phyloP scores from a whole-genome alignment of 2,329 filamentous ascomycete species.

The Tympanopsis confertula region DNA sequence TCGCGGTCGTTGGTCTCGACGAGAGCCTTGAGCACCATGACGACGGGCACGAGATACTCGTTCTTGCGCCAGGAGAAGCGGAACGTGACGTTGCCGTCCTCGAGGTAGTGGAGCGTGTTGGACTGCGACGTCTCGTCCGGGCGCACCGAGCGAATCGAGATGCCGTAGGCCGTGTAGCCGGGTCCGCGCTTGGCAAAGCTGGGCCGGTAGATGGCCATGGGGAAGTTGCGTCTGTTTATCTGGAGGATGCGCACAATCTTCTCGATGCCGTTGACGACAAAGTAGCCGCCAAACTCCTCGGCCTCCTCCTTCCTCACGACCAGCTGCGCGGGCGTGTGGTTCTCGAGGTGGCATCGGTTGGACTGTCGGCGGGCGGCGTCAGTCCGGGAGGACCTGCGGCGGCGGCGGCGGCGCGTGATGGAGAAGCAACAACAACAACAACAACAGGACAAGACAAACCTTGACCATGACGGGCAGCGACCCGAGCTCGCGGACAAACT shows the following conservation, averaged over 20 bases:
- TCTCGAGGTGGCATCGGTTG: slow-evolving; percentile 81
- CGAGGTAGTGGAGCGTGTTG: slow-evolving; percentile 90
- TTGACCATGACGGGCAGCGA: slow-evolving; percentile 88
- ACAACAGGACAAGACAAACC: slow-evolving; percentile 32
- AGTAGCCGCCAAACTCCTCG: slow-evolving; percentile 92
- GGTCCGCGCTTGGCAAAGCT: slow-evolving; percentile 82
- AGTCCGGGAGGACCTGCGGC: neutral
- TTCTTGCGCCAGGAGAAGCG: slow-evolving; percentile 96
- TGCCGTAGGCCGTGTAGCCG: slow-evolving; percentile 79
- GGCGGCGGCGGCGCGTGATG: neutral
- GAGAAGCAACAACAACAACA: slow-evolving; percentile 1
- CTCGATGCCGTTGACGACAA: slow-evolving; percentile 94
- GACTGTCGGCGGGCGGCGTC: slow-evolving; percentile 37
- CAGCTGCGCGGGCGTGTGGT: slow-evolving; percentile 69
- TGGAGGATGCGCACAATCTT: slow-evolving; percentile 90
- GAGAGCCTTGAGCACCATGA: slow-evolving; percentile 94
- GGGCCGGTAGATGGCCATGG: slow-evolving; percentile 82
- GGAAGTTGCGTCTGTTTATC: slow-evolving; percentile 83
- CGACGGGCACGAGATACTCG: slow-evolving; percentile 86
- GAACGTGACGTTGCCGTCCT: slow-evolving; percentile 91
- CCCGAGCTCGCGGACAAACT: slow-evolving; percentile 75
- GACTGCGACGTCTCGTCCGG: slow-evolving; percentile 98
- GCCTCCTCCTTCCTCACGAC: slow-evolving; percentile 86
- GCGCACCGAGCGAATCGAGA: slow-evolving; percentile 81
- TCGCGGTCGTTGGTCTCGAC: slow-evolving; percentile 96